Base-by-base conservation (phyloP, 1,284 basidiomycete species). In the Ganoderma sinense region DNA sequence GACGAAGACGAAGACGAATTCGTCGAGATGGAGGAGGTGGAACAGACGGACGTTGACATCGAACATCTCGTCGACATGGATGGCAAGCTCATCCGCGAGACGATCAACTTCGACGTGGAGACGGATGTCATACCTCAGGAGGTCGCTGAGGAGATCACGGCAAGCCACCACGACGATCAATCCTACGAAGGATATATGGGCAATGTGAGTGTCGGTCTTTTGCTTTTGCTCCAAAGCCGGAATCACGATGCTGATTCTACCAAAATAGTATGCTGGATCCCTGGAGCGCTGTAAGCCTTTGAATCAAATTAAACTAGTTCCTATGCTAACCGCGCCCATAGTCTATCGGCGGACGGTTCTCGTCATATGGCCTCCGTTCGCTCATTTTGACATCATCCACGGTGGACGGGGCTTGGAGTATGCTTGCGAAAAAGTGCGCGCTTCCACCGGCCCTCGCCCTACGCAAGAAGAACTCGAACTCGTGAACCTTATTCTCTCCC, bases 291-390 rank as follows among this genome's bases (percentile, higher is more conserved):
- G 60, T 58, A 29, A 43, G 60, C 40, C 26, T 4, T 33, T 29
- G 6, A 56, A 13, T 33, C 16, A 63, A 62, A 0, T 67, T 14
- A n/a, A 20, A n/a, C 45, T 14, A 23, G 10, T 10, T 26, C 48
- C 48, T 26, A 13, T 26, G 5, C 48, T 51, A 13, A 51, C 14
- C 5, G 4, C 26, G 11, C 23, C 26, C 23, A 11, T 13, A 86
- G 85, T 80, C 78, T 86, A 86, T 71, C 80, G 77, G 31, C 78
- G 83, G 6, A 83, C 83, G 0, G 84, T 83, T 2, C 75, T 87
- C 2, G 74, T 86, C 40, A 75, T 86, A 23, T 80, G 82, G 74
- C 82, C 79, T 16, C 59, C 77, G 48, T 72, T 76, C 18, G 73
- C 78, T 11, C 69, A 79, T 31, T 71, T 75, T 48, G 66, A 80